A percentile compares a stretch with the other conserved stretches of the same genome.
Conservation (phyloP, 2,329 filamentous ascomycete species). For the Fusarium penzigii region DNA sequence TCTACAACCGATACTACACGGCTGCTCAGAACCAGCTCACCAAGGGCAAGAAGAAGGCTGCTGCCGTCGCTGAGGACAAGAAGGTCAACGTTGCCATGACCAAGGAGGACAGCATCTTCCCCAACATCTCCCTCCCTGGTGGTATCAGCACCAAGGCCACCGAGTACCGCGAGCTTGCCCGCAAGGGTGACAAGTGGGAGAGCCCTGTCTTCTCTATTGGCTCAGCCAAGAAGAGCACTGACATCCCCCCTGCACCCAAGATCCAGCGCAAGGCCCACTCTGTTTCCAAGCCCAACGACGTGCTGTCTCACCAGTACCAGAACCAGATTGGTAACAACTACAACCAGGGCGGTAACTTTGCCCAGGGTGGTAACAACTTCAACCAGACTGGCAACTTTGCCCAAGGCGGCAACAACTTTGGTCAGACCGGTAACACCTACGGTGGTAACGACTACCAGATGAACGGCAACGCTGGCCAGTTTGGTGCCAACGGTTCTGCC, state of each 20-base stretch:
- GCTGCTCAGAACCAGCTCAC: conserved; percentile 74
- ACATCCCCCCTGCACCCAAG: conserved; percentile 64
- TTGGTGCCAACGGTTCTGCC: conserved; percentile 13
- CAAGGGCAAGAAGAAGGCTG: conserved; percentile 76
- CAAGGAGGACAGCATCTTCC: conserved; percentile 86
- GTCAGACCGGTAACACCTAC: conserved; percentile 15
- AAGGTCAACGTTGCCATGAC: conserved; percentile 60
- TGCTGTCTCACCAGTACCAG: not conserved
- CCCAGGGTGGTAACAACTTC: conserved; percentile 4
- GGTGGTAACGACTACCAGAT: conserved; percentile 10
- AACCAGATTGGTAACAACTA: conserved; percentile 11
- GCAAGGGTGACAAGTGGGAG: conserved; percentile 91
- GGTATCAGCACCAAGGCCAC: conserved; percentile 93
- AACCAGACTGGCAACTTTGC: conserved; percentile 1
- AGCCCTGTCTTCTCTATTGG: conserved; percentile 92
- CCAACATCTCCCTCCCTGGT: conserved; percentile 74
- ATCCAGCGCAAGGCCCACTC: conserved; percentile 48
- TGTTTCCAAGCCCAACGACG: conserved; percentile 8
- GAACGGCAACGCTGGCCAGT: conserved; percentile 14
- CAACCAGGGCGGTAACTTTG: conserved; percentile 6
- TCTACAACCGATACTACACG: conserved; percentile 81
- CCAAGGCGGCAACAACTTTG: not conserved
- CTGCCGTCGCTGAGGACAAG: conserved; percentile 62
- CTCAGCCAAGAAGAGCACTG: conserved; percentile 67
- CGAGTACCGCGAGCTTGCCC: conserved; percentile 85